Percentiles rank a stretch among this genome's conserved stretches.
phyloP scores from a whole-genome alignment of 1,139 yeast genomes.

The Protomyces gravidus region DNA sequence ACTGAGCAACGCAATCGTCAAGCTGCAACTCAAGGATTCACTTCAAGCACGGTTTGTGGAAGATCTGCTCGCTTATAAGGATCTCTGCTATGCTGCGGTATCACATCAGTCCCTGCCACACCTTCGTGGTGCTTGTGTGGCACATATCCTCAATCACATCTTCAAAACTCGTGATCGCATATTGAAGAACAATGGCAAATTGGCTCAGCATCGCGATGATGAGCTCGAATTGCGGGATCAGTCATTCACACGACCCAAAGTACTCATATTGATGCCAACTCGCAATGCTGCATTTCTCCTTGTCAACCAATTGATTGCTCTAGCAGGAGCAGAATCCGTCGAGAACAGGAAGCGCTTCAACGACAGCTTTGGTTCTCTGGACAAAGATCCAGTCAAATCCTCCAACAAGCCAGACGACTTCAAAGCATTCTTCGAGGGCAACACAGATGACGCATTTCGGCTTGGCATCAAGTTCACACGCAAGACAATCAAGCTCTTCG shows the following conservation, averaged over 20 bases:
- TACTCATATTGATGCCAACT: constrained; percentile 76
- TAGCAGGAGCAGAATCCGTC: constrained; percentile 62
- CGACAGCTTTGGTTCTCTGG: constrained; percentile 58
- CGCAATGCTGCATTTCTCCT: constrained; percentile 71
- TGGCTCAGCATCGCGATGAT: constrained; percentile 42
- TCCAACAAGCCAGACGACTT: constrained; percentile 76
- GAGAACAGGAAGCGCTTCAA: constrained; percentile 76
- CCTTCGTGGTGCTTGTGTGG: constrained; percentile 59
- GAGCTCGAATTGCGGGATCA: constrained; percentile 72
- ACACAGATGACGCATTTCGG: constrained; percentile 86
- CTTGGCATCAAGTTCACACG: constrained; percentile 85
- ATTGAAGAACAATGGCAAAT: constrained; percentile 64
- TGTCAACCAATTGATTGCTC: constrained; percentile 57
- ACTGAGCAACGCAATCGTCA: constrained; percentile 26
- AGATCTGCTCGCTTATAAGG: constrained; percentile 61
- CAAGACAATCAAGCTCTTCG: constrained; percentile 74
- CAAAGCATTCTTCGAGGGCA: constrained; percentile 74
- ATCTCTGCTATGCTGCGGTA: constrained; percentile 61
- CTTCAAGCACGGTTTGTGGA: constrained; percentile 50
- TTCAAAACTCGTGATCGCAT: constrained; percentile 71
- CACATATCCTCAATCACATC: constrained; percentile 78
- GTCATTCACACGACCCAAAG: constrained; percentile 92
- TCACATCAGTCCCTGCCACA: constrained; percentile 41
- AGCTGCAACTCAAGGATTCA: background rate
- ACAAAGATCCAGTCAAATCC: constrained; percentile 34